Base-by-base conservation (phyloP, 805 yeast genomes). In the Teunomyces pallodes region DNA sequence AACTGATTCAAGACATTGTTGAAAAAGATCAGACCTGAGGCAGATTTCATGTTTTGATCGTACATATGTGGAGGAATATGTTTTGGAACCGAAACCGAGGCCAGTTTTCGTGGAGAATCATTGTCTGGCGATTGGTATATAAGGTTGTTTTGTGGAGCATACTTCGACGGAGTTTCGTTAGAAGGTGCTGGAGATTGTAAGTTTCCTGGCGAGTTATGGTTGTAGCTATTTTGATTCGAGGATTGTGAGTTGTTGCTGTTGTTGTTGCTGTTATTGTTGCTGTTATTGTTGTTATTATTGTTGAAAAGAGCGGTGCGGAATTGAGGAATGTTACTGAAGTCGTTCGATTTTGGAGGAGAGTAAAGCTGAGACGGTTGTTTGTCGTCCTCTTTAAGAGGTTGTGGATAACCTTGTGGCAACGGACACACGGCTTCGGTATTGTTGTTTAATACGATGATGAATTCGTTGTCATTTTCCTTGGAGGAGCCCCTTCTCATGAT, bases 351-450 rank as follows among this genome's bases (percentile, higher is more conserved):
- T 9, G 58, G 54, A n/a, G 58, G 58, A 7, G 57, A 48, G 38
- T 47, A 49, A 7, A 49, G 51, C 42, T 55, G 57, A 10, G 58
- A n/a, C n/a, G 46, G 42, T 17, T 3, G 28, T 14, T 24, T 29
- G 27, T 29, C 28, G 13, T 17, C 36, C 43, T 36, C 45, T 48
- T 30, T 36, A 39, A 27, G 29, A 12, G 20, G 31, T 31, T 26
- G 45, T 33, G 32, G 45, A 20, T 38, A 27, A 5, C 44, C 54
- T 17, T 44, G 44, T 7, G 75, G 75, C 24, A 73, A 63, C 1
- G 85, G 84, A 5, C 80, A 74, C 54, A 75, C 77, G 8, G 80
- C 74, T 46, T 66, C 67, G 13, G 82, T 79, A 56, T 81, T 81
- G 58, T 78, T 79, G 45, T 65, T 70, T 33, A 79, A 71, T 8